Conservation (phyloP, 345 rosid species). For the Hypericum perforatum region DNA sequence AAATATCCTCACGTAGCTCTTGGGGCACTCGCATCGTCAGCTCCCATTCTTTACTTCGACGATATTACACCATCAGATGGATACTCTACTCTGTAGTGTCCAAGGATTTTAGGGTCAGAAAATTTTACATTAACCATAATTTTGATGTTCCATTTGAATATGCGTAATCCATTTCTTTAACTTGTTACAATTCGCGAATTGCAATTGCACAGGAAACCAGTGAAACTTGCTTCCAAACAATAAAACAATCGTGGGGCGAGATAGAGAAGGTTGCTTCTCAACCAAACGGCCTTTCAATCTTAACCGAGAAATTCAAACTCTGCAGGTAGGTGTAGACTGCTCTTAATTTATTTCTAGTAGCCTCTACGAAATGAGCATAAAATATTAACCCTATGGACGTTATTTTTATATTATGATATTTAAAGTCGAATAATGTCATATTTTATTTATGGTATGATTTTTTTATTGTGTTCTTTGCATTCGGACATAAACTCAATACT, state of each 20-base stretch:
- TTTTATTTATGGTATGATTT: too few relatives aligned
- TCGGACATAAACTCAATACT: too few relatives aligned
- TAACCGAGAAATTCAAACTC: slow-evolving; percentile 51
- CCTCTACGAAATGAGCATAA: too few relatives aligned
- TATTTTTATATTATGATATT: too few relatives aligned
- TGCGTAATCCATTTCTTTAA: too few relatives aligned
- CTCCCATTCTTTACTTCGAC: slow-evolving; percentile 23
- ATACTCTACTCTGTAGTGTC: slow-evolving; percentile 13
- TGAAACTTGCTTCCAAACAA: slow-evolving; percentile 40
- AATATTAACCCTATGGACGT: too few relatives aligned
- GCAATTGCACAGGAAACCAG: slow-evolving; percentile 34
- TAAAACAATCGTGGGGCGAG: slow-evolving; percentile 44
- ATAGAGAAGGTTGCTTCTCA: slow-evolving; percentile 43
- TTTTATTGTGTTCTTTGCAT: too few relatives aligned
- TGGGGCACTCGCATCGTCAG: slow-evolving; percentile 24
- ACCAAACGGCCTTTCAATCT: slow-evolving; percentile 35
- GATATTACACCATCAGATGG: slow-evolving; percentile 20
- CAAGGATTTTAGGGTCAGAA: slow-evolving; percentile 16
- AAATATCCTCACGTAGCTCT: slow-evolving; percentile 21
- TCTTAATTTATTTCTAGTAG: too few relatives aligned
- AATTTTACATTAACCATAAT: background rate
- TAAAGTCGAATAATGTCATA: too few relatives aligned
- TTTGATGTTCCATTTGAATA: too few relatives aligned
- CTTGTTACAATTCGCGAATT: too few relatives aligned
- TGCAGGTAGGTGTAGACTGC: slow-evolving; percentile 31